A percentile compares a stretch with the other conserved stretches of the same genome.
phyloP scores from a whole-genome alignment of 257 asterid species.

The Solanum habrochaites region DNA sequence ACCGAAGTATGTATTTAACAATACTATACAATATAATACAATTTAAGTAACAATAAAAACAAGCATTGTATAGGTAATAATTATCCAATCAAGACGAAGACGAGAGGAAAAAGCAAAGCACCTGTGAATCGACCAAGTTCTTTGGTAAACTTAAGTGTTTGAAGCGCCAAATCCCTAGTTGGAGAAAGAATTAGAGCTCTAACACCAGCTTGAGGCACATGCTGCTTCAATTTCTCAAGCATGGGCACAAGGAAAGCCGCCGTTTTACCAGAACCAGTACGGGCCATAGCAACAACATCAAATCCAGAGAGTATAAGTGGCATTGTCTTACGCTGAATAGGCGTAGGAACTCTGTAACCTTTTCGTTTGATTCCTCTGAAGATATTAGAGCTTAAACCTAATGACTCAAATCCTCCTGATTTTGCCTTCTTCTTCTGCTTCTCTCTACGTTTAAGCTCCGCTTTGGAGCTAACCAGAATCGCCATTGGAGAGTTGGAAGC shows the following conservation, averaged over 20 bases:
- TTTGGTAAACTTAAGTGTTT: conserved; percentile 69
- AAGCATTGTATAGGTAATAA: neutral
- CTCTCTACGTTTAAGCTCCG: conserved; percentile 40
- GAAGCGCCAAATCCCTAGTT: conserved; percentile 91
- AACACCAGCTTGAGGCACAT: conserved; percentile 84
- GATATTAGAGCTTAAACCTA: conserved; percentile 50
- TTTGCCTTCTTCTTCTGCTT: conserved; percentile 58
- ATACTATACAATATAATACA: neutral
- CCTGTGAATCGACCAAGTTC: conserved; percentile 88
- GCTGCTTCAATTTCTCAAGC: conserved; percentile 85
- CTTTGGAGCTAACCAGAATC: conserved; percentile 44
- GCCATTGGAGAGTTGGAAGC: conserved; percentile 5
- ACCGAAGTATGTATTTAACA: too few relatives aligned
- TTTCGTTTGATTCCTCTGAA: conserved; percentile 71
- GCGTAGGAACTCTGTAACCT: conserved; percentile 90
- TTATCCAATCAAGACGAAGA: neutral
- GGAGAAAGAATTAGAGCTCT: conserved; percentile 87
- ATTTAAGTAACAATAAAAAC: neutral
- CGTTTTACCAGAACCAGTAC: conserved; percentile 93
- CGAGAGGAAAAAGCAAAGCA: neutral
- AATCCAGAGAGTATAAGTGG: conserved; percentile 62
- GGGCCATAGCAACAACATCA: conserved; percentile 97
- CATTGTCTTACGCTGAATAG: conserved; percentile 88
- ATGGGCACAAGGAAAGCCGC: conserved; percentile 88
- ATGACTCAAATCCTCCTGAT: conserved; percentile 86